These are phyloP conservation scores for Emmonsiellopsis sp. DNA, from an alignment of 2,329 filamentous ascomycete species.

Conservation along the genomic window DNA sequence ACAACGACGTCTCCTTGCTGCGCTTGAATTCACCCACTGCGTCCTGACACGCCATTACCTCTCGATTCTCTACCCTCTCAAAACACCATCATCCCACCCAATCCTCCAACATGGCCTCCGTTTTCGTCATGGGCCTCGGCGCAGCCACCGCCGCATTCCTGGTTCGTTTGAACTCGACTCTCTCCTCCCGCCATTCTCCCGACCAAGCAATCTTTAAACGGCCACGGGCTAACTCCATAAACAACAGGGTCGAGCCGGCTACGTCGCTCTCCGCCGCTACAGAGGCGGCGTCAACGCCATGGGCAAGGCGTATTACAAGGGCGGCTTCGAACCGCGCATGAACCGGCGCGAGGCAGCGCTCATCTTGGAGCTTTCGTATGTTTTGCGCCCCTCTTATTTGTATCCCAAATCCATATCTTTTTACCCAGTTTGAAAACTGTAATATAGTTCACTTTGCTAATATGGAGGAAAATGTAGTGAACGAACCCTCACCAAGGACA, in stretches of 20 bases:
- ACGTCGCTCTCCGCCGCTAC: constrained; percentile 79
- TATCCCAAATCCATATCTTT: constrained; percentile 2
- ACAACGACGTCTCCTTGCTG: not conserved
- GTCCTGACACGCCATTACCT: not conserved
- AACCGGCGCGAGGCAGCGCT: constrained; percentile 81
- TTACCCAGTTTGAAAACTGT: not conserved
- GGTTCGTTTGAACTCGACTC: constrained; percentile 45
- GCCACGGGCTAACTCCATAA: constrained; percentile 7
- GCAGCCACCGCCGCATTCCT: constrained; percentile 61
- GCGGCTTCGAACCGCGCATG: constrained; percentile 96
- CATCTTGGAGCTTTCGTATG: constrained; percentile 82
- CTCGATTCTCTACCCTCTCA: not conserved
- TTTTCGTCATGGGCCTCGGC: constrained; percentile 36
- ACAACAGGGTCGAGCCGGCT: constrained; percentile 74
- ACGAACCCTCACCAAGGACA: constrained; percentile 78
- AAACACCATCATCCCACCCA: not conserved
- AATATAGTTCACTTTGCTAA: constrained; percentile 9
- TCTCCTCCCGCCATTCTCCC: not conserved
- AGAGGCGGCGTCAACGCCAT: constrained; percentile 60
- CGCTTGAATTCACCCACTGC: not conserved
- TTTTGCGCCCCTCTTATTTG: constrained; percentile 9
- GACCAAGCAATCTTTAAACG: not conserved
- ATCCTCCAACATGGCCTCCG: constrained; percentile 31
- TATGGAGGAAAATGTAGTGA: constrained; percentile 51
- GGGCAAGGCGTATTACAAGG: constrained; percentile 93